Base-by-base conservation (phyloP, 83 land plant species). In the Diphasiastrum complanatum region DNA sequence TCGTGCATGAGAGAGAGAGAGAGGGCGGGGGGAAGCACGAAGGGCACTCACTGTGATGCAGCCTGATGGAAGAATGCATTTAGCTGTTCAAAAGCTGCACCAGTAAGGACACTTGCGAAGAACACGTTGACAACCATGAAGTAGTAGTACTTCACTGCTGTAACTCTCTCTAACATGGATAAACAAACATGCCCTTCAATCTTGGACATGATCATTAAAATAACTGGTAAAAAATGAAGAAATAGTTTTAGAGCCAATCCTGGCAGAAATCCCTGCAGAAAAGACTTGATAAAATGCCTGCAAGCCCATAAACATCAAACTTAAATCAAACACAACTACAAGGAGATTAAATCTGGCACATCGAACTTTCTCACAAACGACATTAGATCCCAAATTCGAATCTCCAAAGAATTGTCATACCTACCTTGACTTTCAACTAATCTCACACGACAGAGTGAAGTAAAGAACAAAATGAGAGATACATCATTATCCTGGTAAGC, bases 181-280 rank as follows among this genome's bases (percentile, higher is more conserved):
- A 63, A 20, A 24, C 83, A 65, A 33, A 70, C 53, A 43, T 71
- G 53, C 18, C 89, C 86, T 64, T 85, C 89, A 59, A 78, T 58
- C 64, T 77, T 79, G 34, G 78, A 79, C 76, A 85, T 70, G 1
- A 70, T 52, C 86, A 79, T 85, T 6, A 82, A 67, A 19, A 85
- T 70, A n/a, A 38, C 49, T 37, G 89, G 86, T 49, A 85, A 71
- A 47, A 85, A 14, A 45, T 67, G 40, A 19, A 85, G 75, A 49
- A 76, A 85, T 12, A 79, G 37, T 45, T 82, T 82, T 43, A 82
- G 49, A 19, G 67, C 79, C 60, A 85, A 65, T 27, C 87, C 84
- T 45, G 87, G 87, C 29, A 84, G 77, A 52, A 81, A 78, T 5
- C 87, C 87, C 72, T 85, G 89, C 11, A 85, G 63, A 25, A 82